Evolutionary conservation across 345 rosid species (phyloP), one percentile per base, ranked within the genome.

Genomic region (Citrus inodora): DNA sequence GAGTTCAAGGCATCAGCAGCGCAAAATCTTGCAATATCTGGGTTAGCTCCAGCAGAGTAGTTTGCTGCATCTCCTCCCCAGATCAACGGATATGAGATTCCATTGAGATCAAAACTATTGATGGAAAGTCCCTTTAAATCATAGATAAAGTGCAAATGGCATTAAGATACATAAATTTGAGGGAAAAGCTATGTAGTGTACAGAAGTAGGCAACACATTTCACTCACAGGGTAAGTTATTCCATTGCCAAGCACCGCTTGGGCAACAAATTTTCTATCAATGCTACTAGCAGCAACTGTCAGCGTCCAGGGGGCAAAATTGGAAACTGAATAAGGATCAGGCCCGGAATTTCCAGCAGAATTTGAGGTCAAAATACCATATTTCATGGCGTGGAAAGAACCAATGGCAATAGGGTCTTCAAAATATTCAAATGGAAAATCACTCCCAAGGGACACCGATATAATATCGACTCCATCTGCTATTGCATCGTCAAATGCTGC

Each of bases 401-500:
- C 82, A 40, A 79, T 79, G 13, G 83, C 86, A 21, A 83, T 80
- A 8, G 63, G 46, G 37, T 80, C 83, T 1, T 58, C 70, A 21
- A 68, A 33, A 61, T 83, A 83, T 67, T 69, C 59, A 38, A 60
- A n/a, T 17, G 69, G 58, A 13, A n/a, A 24, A 3, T 24, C 30
- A 22, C 42, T 24, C 53, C 78, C 86, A 27, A 84, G 67, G 42
- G 84, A 81, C 25, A 78, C 60, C 19, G 84, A 84, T 75, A 84
- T 22, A 33, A 84, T 82, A 33, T 84, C 84, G 46, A 84, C 84
- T 27, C 80, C 84, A 62, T 84, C 87, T 8, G 67, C 60, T 22
- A 84, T 84, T 21, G 88, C 84, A 78, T 80, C 84, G 58, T 82
- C 86, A 64, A 77, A 82, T 55, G 85, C 85, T 28, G 83, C 82